These are phyloP conservation scores for Zasmidium citrigriseum DNA, from an alignment of 2,329 filamentous ascomycete species.

Conservation along the genomic window DNA sequence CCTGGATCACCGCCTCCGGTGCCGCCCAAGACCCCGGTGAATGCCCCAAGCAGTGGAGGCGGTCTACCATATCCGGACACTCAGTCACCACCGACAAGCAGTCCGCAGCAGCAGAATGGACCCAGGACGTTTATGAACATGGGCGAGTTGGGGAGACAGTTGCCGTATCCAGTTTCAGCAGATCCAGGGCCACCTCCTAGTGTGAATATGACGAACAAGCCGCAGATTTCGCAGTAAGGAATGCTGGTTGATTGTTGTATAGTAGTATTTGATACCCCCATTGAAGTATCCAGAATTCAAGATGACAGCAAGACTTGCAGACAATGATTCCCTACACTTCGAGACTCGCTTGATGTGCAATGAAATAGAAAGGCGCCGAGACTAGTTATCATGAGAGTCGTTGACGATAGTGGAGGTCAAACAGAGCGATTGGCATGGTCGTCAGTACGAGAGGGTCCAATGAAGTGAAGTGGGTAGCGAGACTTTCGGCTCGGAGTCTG, in stretches of 20 bases:
- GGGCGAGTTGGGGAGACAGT: slow-evolving; percentile 35
- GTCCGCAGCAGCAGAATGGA: slow-evolving; percentile 2
- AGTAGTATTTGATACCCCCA: slow-evolving; percentile 11
- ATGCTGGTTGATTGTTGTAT: background rate
- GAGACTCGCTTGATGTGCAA: too few species aligned
- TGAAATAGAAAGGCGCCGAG: too few species aligned
- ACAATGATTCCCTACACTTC: too few species aligned
- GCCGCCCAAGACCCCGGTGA: slow-evolving; percentile 31
- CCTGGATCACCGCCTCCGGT: slow-evolving; percentile 24
- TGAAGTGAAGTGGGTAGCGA: too few species aligned
- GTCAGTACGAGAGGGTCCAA: too few species aligned
- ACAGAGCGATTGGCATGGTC: too few species aligned
- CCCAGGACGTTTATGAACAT: slow-evolving; percentile 36
- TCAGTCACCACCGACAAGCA: slow-evolving; percentile 11
- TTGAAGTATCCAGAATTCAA: background rate
- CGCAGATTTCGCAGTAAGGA: slow-evolving; percentile 38
- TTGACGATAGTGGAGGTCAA: too few species aligned
- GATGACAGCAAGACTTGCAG: too few species aligned
- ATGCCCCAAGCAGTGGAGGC: background rate
- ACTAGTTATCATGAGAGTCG: too few species aligned
- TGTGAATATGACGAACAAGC: slow-evolving; percentile 85
- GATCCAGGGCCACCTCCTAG: slow-evolving; percentile 66
- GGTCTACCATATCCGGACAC: slow-evolving; percentile 27
- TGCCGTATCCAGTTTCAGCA: slow-evolving; percentile 80
- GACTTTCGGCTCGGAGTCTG: too few species aligned